Conservation (phyloP, 169 alveolate genomes). For the Plasmodium gaboni region DNA sequence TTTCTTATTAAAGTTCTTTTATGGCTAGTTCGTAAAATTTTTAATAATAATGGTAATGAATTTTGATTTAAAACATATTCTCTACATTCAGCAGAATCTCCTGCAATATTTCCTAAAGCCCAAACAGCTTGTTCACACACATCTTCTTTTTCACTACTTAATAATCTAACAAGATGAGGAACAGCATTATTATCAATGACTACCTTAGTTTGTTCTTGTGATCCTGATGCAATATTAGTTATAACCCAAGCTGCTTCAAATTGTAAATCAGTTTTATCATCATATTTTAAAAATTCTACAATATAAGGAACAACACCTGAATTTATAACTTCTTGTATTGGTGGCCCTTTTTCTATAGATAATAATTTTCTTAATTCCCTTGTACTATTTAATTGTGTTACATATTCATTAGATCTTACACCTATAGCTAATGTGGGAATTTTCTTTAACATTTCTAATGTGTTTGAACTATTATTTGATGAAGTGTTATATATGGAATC, state of each 20-base stretch:
- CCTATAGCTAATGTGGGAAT: slow-evolving; percentile 85
- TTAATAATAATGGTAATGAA: slow-evolving; percentile 90
- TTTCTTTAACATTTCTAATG: slow-evolving; percentile 80
- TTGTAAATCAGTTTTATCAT: slow-evolving; percentile 95
- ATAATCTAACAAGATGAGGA: slow-evolving; percentile 89
- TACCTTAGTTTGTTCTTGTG: slow-evolving; percentile 94
- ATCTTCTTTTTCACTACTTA: slow-evolving; percentile 93
- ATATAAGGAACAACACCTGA: slow-evolving; percentile 97
- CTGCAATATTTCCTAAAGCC: slow-evolving; percentile 99
- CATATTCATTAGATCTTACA: slow-evolving; percentile 85
- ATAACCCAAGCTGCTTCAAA: slow-evolving; percentile 98
- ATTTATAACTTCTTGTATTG: slow-evolving; percentile 94
- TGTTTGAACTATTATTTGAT: slow-evolving; percentile 77
- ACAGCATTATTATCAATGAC: slow-evolving; percentile 90
- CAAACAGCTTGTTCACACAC: slow-evolving; percentile 98
- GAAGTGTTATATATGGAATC: slow-evolving; percentile 59
- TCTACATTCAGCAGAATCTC: slow-evolving; percentile 96
- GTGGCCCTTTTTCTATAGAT: slow-evolving; percentile 94
- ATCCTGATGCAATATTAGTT: slow-evolving; percentile 97
- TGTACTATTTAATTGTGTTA: slow-evolving; percentile 88
- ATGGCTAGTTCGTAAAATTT: slow-evolving; percentile 87
- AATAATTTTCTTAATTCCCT: slow-evolving; percentile 94
- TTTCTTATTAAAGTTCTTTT: slow-evolving; percentile 93
- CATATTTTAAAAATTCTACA: slow-evolving; percentile 88
- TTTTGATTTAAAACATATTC: slow-evolving; percentile 92